Conservation (phyloP, 768 basidiomycete species). For the Multifurca ochricompacta region DNA sequence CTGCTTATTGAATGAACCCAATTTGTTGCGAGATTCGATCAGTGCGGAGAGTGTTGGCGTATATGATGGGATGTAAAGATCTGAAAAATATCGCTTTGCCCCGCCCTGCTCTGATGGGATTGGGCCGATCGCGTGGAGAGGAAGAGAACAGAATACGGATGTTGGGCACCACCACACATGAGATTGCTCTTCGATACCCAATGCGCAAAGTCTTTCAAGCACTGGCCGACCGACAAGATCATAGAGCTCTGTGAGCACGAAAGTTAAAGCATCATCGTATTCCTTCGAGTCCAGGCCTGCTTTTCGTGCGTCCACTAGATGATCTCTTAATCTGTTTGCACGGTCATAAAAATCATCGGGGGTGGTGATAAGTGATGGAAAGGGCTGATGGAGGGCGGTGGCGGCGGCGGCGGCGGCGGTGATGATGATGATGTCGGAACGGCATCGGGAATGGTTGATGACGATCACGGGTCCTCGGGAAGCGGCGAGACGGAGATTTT, state of each 20-base stretch:
- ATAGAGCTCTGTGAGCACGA: not conserved
- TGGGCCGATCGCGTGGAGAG: constrained; percentile 4
- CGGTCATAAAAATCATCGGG: constrained; percentile 54
- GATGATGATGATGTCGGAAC: too few relatives aligned
- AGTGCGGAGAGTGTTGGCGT: too few relatives aligned
- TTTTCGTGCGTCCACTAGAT: not conserved
- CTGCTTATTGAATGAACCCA: too few relatives aligned
- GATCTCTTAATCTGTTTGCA: constrained; percentile 36
- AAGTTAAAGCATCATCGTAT: not conserved
- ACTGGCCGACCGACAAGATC: too few relatives aligned
- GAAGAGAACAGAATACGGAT: not conserved
- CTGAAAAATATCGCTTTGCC: not conserved
- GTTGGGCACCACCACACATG: not conserved
- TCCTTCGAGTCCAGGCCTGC: not conserved
- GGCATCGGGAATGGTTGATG: too few relatives aligned
- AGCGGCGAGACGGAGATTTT: not conserved
- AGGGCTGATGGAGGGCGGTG: not conserved
- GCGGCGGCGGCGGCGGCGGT: not conserved
- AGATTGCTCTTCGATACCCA: not conserved
- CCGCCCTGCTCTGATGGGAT: not conserved
- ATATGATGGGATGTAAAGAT: too few relatives aligned
- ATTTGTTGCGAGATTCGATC: too few relatives aligned
- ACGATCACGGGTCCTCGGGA: too few relatives aligned
- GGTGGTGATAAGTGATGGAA: constrained; percentile 40
- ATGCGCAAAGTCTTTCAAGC: too few relatives aligned